phyloP scores from a whole-genome alignment of 176 grass and related monocot genomes.

The Bolboschoenus planiculmis region DNA sequence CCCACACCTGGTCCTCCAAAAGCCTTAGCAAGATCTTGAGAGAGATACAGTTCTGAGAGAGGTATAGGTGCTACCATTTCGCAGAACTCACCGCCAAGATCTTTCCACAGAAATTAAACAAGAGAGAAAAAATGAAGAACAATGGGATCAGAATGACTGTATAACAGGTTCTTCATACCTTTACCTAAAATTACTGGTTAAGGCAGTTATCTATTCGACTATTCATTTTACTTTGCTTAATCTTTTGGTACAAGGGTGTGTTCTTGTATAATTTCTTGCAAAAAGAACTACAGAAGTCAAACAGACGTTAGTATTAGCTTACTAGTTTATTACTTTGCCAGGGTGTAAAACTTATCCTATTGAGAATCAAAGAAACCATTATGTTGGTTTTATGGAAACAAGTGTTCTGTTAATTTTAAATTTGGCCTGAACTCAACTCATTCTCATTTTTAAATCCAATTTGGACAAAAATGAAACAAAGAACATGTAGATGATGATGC shows the following conservation, averaged over 20 bases:
- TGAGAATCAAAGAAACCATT: neutral
- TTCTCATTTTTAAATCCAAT: neutral
- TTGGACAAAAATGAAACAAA: neutral
- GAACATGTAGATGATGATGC: neutral
- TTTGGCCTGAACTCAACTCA: neutral
- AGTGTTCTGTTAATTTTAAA: neutral
- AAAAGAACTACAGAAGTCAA: neutral
- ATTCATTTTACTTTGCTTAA: neutral
- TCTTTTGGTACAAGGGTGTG: neutral
- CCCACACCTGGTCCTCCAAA: constrained; percentile 34
- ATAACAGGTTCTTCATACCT: neutral
- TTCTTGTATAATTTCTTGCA: neutral
- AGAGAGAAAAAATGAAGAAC: neutral
- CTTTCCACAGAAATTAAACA: constrained; percentile 10
- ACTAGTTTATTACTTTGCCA: neutral
- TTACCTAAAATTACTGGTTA: neutral
- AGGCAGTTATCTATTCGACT: neutral
- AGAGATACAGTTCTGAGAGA: constrained; percentile 37
- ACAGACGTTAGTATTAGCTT: neutral
- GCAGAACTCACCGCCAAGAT: constrained; percentile 44
- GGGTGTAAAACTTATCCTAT: neutral
- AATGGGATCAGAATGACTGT: neutral
- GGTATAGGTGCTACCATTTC: constrained; percentile 31
- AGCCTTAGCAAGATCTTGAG: constrained; percentile 38
- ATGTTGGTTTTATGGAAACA: neutral